A percentile compares a stretch with the other conserved stretches of the same genome.
phyloP scores from a whole-genome alignment of 768 basidiomycete genomes.

The Suillus variegatus region DNA sequence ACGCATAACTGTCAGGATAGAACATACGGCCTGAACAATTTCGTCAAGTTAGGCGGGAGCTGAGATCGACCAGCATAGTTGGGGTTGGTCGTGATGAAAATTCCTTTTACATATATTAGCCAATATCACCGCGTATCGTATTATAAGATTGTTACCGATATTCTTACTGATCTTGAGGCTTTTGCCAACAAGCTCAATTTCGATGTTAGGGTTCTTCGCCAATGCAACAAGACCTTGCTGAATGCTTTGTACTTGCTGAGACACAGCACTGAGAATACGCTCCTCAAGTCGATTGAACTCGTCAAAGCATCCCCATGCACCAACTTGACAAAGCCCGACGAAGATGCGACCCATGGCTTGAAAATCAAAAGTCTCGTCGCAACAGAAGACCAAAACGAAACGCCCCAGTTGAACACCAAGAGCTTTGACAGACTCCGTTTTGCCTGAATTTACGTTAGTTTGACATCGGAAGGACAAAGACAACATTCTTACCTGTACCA shows the following conservation, averaged over 20 bases:
- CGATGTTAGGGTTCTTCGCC: constrained; percentile 80
- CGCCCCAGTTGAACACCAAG: constrained; percentile 96
- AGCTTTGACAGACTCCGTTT: constrained; percentile 99
- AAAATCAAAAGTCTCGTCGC: constrained; percentile 99
- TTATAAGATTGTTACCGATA: constrained; percentile 58
- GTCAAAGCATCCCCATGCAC: constrained; percentile 98
- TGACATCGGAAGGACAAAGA: constrained; percentile 7
- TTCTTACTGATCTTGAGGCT: constrained; percentile 90
- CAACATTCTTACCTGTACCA: constrained; percentile 71
- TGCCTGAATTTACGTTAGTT: constrained; percentile 52
- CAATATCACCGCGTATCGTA: neutral
- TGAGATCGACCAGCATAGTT: constrained; percentile 98
- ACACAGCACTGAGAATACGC: constrained; percentile 95
- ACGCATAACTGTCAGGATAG: neutral
- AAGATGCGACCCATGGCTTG: constrained; percentile 99
- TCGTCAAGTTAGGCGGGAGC: constrained; percentile 84
- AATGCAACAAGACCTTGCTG: constrained; percentile 91
- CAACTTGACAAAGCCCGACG: constrained; percentile 97
- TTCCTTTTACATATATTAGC: constrained; percentile 50
- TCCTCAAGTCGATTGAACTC: constrained; percentile 99
- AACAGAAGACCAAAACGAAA: constrained; percentile 99
- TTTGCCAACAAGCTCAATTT: constrained; percentile 96
- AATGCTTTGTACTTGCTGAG: constrained; percentile 98
- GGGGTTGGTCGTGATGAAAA: constrained; percentile 99
- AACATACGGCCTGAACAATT: constrained; percentile 89